Base-by-base conservation (phyloP, 257 asterid species). In the Gentiana dahurica region DNA sequence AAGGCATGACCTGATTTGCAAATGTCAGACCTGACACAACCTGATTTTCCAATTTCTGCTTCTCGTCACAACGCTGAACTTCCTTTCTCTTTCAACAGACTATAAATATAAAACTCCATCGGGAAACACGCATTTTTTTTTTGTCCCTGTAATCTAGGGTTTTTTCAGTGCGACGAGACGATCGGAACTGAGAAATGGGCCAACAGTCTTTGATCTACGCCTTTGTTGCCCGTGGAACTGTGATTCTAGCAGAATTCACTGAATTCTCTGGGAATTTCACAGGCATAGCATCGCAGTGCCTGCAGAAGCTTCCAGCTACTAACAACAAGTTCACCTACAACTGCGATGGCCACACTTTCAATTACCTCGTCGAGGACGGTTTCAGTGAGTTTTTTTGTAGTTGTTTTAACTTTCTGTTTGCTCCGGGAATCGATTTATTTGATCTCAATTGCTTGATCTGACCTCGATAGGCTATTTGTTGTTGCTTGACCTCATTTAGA, bases 131-230 rank as follows among this genome's bases (percentile, higher is more conserved):
- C 8, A 41, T 57, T 12, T 13, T 15, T 57, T 10, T 1, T 38
- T 34, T 57, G 38, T 57, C 13, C 11, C 52, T 57, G 51, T 57
- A 57, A 36, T 24, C 49, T 55, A 55, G 60, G 52, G 52, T 39
- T 57, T 57, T 33, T 32, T 67, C 44, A 55, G 65, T 60, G 54
- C 46, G 46, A 41, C 9, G 9, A 10, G 46, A 41, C 6, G 46
- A 10, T 7, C 51, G 47, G 36, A 12, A 34, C n/a, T 44, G 46
- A 55, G 64, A 66, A 70, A 90, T 90, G 98, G 95, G 94, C 67
- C 98, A 90, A 70, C 98, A 90, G 50, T 90, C 96, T 63, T 68
- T 90, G 96, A 90, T 90, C 86, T 90, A 90, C 85, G 84, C 95
- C 73, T 87, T 90, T 63, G 95, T 79, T 36, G 94, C 98, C 51